A percentile compares a stretch with the other conserved stretches of the same genome.
These are phyloP conservation scores for Oldenlandia corymbosa DNA, from an alignment of 257 asterid species.

Conservation along the genomic window DNA sequence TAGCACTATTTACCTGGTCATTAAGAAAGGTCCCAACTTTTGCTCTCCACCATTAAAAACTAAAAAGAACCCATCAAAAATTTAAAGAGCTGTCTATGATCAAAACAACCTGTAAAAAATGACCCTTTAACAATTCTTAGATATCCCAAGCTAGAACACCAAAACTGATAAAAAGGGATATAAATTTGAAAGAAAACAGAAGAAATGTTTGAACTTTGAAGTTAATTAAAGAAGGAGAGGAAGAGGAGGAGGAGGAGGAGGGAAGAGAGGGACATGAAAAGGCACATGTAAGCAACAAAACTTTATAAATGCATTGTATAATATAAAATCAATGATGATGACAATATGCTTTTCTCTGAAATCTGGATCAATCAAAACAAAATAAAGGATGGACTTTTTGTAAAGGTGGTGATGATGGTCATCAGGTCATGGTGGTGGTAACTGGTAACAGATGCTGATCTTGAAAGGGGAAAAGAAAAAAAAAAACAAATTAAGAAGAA, in stretches of 20 bases:
- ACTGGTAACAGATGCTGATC: background rate
- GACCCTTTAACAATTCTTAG: constrained; percentile 5
- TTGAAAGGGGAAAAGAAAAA: too few relatives aligned
- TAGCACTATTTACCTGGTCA: constrained; percentile 32
- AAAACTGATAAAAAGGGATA: background rate
- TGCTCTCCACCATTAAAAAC: constrained; percentile 25
- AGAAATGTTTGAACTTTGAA: constrained; percentile 16
- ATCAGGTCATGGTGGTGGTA: background rate
- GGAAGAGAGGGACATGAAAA: constrained; percentile 26
- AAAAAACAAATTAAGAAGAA: background rate
- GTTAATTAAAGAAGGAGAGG: constrained; percentile 15
- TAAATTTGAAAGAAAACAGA: constrained; percentile 8
- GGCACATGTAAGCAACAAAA: constrained; percentile 59
- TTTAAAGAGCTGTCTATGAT: constrained; percentile 20
- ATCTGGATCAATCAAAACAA: constrained; percentile 21
- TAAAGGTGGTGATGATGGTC: constrained; percentile 29
- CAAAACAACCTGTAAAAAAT: constrained; percentile 14
- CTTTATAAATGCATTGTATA: constrained; percentile 19
- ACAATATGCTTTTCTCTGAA: constrained; percentile 6
- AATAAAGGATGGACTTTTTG: constrained; percentile 25
- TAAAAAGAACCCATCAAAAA: constrained; percentile 23
- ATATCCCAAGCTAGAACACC: background rate
- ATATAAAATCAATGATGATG: background rate
- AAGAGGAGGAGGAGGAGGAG: constrained; percentile 3
- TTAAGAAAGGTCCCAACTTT: constrained; percentile 42